Percentiles rank a stretch among this genome's conserved stretches.
These are phyloP conservation scores for Ceratocystis alfenasii DNA, from an alignment of 2,329 filamentous ascomycete species.

Conservation along the genomic window DNA sequence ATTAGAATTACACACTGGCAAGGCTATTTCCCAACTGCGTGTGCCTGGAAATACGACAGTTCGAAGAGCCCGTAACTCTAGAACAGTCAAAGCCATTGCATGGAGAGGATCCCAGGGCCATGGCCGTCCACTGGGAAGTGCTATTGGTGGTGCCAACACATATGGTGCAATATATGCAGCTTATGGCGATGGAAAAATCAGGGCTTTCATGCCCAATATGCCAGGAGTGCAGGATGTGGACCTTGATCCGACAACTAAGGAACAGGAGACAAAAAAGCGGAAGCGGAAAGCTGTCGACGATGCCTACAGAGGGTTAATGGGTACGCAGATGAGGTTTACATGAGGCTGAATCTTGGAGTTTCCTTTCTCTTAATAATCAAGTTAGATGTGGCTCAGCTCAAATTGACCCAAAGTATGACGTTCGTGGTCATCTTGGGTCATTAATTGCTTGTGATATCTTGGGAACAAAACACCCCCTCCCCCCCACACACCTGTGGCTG, in stretches of 20 bases:
- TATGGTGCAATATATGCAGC: constrained; percentile 59
- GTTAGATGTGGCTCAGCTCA: background rate
- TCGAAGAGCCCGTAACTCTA: constrained; percentile 44
- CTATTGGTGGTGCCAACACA: constrained; percentile 45
- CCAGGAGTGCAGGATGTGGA: constrained; percentile 38
- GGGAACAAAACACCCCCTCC: background rate
- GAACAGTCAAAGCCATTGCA: constrained; percentile 59
- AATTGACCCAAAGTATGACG: background rate
- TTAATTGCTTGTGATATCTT: background rate
- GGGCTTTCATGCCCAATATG: constrained; percentile 58
- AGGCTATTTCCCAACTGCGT: constrained; percentile 56
- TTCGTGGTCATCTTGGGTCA: background rate
- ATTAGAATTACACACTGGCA: constrained; percentile 68
- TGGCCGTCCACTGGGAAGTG: constrained; percentile 44
- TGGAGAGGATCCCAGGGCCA: constrained; percentile 57
- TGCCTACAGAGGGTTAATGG: constrained; percentile 64
- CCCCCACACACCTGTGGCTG: background rate
- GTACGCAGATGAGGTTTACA: constrained; percentile 12
- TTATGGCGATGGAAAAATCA: constrained; percentile 73
- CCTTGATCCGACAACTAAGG: constrained; percentile 30
- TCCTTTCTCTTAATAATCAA: background rate
- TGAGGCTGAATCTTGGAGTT: background rate
- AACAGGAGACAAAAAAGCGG: constrained; percentile 35
- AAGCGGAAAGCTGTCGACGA: constrained; percentile 72
- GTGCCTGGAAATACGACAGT: constrained; percentile 34